phyloP scores from a whole-genome alignment of 2,329 filamentous ascomycete species.

The Bipolaris bicolor region DNA sequence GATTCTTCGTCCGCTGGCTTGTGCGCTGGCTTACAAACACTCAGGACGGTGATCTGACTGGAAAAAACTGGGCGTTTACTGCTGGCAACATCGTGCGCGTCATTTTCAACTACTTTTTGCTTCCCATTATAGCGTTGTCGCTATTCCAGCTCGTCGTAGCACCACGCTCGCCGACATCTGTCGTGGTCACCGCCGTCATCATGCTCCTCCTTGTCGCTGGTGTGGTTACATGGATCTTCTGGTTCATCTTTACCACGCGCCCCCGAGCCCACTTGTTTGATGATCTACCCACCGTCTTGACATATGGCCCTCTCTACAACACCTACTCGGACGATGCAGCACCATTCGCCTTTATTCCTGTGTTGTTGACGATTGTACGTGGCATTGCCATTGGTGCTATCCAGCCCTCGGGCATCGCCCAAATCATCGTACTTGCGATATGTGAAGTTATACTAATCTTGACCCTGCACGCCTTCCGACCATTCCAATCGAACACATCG shows the following conservation, averaged over 20 bases:
- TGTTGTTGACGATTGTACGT: constrained; percentile 82
- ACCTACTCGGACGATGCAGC: constrained; percentile 95
- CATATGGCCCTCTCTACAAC: constrained; percentile 94
- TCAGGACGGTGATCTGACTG: constrained; percentile 83
- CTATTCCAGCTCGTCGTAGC: constrained; percentile 90
- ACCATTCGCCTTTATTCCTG: constrained; percentile 85
- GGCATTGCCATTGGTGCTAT: constrained; percentile 91
- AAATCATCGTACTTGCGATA: constrained; percentile 88
- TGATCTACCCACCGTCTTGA: constrained; percentile 84
- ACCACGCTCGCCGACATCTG: constrained; percentile 68
- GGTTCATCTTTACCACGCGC: constrained; percentile 78
- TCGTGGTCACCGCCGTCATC: constrained; percentile 75
- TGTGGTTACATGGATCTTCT: constrained; percentile 79
- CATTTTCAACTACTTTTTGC: constrained; percentile 88
- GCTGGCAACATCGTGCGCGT: constrained; percentile 69
- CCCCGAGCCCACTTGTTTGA: constrained; percentile 91
- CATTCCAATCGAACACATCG: constrained; percentile 87
- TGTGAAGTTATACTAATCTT: constrained; percentile 92
- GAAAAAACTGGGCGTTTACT: constrained; percentile 88
- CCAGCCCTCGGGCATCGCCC: constrained; percentile 89
- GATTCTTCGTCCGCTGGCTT: constrained; percentile 78
- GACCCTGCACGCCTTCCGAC: constrained; percentile 85
- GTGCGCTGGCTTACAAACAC: constrained; percentile 73
- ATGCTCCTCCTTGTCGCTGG: constrained; percentile 74
- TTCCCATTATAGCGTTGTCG: constrained; percentile 85